phyloP scores from a whole-genome alignment of 192 early-diverging fungal species.

The Entomortierella beljakovae region DNA sequence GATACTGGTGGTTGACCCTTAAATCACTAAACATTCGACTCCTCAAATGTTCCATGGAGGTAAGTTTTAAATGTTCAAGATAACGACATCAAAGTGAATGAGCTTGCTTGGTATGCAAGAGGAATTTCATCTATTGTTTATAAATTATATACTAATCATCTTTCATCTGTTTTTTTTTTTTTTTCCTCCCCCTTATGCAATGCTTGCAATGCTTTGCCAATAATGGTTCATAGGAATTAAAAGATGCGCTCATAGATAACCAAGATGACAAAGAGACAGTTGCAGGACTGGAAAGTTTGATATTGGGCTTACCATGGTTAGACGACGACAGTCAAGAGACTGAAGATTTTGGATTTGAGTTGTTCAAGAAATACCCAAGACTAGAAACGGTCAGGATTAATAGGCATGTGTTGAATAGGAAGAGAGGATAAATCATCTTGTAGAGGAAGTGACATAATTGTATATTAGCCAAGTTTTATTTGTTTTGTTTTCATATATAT shows the following conservation, averaged over 20 bases:
- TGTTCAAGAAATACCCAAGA: conserved; percentile 2
- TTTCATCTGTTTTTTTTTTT: too few species aligned
- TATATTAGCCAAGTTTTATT: too few species aligned
- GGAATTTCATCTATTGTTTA: too few species aligned
- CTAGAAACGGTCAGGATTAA: conserved; percentile 11
- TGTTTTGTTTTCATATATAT: too few species aligned
- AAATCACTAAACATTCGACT: conserved; percentile 9
- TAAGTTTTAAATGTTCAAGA: conserved; percentile 1
- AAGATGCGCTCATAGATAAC: not conserved
- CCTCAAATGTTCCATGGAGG: conserved; percentile 30
- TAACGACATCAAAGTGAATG: too few species aligned
- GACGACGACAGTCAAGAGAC: not conserved
- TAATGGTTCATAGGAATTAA: not conserved
- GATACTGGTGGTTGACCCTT: conserved; percentile 16
- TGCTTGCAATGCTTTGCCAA: too few species aligned
- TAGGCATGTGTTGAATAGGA: conserved; percentile 11
- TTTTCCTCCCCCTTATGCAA: too few species aligned
- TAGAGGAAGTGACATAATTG: not conserved
- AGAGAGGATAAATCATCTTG: not conserved
- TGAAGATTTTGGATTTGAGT: not conserved
- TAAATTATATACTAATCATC: too few species aligned
- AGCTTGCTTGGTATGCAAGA: too few species aligned
- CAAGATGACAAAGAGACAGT: not conserved
- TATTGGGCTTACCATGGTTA: conserved; percentile 17
- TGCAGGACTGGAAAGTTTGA: conserved; percentile 7